Base-by-base conservation (phyloP, 345 rosid species). In the Hibiscus tridactylites region DNA sequence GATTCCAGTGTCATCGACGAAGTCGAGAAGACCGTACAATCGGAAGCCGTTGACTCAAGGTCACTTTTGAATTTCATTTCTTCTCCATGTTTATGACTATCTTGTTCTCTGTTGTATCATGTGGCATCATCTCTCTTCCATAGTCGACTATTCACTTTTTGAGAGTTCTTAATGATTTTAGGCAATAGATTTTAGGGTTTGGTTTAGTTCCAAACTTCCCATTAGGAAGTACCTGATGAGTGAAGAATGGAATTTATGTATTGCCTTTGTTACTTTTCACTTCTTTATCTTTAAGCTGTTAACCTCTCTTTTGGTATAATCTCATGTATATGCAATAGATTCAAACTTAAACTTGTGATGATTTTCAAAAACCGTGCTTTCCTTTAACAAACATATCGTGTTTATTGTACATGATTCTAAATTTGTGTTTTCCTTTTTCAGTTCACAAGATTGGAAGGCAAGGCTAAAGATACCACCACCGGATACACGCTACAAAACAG, bases 361-460 rank as follows among this genome's bases (percentile, higher is more conserved):
- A 37, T 37, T 19, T 17, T 39, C 19, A 6, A 62, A 62, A 33
- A 15, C 49, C 35, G 28, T 5, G 49, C 35, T 63, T 37, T 53
- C 4, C 50, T 9, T 17, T 35, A 35, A 35, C 49, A 4, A 11
- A 9, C 12, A 9, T 24, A 5, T 42, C 53, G 44, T 21, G 26
- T 44, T 65, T 54, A 6, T 31, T 44, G 15, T 68, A 31, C 50
- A 21, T 79, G 54, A 29, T 37, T 61, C 65, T n/a, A 15, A 21
- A 17, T 61, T 24, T 61, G n/a, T 12, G 7, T 33, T 61, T 16
- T 9, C 17, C 58, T 37, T 31, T 44, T 64, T 61, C 57, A 94
- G 98, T 71, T 83, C 85, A 24, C 90, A 90, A 78, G 98, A 94
- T 77, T 91, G 98, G 98, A 94, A 94, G 75, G 91, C 95, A 44